Conservation (phyloP, 108 stramenopile species). For the Nitzschia palea region DNA sequence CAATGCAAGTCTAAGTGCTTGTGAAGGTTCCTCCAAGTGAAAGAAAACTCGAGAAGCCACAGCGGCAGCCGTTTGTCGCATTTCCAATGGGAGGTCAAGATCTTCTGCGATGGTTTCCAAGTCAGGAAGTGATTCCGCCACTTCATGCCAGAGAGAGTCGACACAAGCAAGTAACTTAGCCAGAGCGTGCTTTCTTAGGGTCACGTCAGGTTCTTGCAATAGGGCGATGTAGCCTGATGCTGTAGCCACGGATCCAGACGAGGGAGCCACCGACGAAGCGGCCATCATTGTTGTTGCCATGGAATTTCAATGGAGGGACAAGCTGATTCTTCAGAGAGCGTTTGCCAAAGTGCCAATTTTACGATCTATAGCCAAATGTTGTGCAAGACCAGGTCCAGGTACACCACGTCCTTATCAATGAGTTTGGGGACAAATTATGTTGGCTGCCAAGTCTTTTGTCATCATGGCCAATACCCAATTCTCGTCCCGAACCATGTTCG, state of each 20-base stretch:
- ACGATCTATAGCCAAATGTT: background rate
- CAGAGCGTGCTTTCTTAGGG: slow-evolving; percentile 58
- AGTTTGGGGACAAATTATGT: no score
- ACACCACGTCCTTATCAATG: no score
- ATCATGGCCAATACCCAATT: background rate
- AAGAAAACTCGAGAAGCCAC: slow-evolving; percentile 95
- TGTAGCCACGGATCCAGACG: slow-evolving; percentile 35
- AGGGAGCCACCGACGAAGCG: background rate
- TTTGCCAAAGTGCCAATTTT: background rate
- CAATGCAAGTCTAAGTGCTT: slow-evolving; percentile 90
- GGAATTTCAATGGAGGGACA: background rate
- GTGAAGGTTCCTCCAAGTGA: slow-evolving; percentile 96
- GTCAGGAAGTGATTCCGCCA: slow-evolving; percentile 77
- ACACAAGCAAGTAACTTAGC: slow-evolving; percentile 62
- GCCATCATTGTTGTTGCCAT: slow-evolving; percentile 19
- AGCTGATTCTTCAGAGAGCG: background rate
- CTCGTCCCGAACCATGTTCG: background rate
- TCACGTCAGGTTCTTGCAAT: slow-evolving; percentile 63
- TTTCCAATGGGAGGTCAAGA: slow-evolving; percentile 26
- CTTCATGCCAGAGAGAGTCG: slow-evolving; percentile 85
- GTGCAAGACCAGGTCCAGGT: background rate
- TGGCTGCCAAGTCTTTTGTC: no score
- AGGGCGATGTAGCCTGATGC: slow-evolving; percentile 78
- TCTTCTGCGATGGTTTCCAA: slow-evolving; percentile 84
- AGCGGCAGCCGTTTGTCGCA: slow-evolving; percentile 85